phyloP scores from a whole-genome alignment of 495 filamentous ascomycete species.

The Gamarada debralockiae region DNA sequence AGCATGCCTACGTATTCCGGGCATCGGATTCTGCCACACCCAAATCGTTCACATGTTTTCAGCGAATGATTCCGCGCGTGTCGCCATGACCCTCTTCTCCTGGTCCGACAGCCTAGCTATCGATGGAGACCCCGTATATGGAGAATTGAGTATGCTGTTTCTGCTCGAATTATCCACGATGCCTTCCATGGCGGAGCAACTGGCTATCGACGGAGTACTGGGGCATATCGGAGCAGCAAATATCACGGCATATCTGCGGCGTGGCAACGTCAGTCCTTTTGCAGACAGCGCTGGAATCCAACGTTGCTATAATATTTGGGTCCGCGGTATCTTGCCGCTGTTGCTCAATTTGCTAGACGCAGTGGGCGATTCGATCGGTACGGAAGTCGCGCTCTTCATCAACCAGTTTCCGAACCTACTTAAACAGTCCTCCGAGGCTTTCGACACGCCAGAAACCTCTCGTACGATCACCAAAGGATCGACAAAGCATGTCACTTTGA shows the following conservation, averaged over 20 bases:
- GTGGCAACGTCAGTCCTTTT: conserved; percentile 66
- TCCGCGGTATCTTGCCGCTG: conserved; percentile 78
- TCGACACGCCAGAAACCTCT: conserved; percentile 48
- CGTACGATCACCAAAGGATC: conserved; percentile 37
- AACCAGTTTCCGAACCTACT: conserved; percentile 80
- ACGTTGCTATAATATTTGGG: conserved; percentile 80
- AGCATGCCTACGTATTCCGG: conserved; percentile 68
- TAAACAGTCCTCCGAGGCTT: conserved; percentile 53
- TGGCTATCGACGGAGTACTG: conserved; percentile 81
- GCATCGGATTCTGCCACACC: conserved; percentile 54
- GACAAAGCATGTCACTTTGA: conserved; percentile 56
- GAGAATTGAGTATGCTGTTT: conserved; percentile 81
- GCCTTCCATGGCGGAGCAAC: conserved; percentile 78
- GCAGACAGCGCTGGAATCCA: conserved; percentile 47
- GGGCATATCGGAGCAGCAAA: conserved; percentile 73
- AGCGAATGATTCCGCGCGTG: conserved; percentile 67
- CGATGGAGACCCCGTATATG: conserved; percentile 87
- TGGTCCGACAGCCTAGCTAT: conserved; percentile 79
- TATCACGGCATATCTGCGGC: conserved; percentile 64
- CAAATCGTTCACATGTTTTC: conserved; percentile 63
- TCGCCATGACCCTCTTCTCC: conserved; percentile 83
- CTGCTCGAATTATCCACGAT: conserved; percentile 83
- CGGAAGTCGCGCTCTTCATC: conserved; percentile 80
- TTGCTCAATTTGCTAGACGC: conserved; percentile 86
- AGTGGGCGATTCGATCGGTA: conserved; percentile 71